phyloP scores from a whole-genome alignment of 306 rosid species.

The Begonia peltatifolia region DNA sequence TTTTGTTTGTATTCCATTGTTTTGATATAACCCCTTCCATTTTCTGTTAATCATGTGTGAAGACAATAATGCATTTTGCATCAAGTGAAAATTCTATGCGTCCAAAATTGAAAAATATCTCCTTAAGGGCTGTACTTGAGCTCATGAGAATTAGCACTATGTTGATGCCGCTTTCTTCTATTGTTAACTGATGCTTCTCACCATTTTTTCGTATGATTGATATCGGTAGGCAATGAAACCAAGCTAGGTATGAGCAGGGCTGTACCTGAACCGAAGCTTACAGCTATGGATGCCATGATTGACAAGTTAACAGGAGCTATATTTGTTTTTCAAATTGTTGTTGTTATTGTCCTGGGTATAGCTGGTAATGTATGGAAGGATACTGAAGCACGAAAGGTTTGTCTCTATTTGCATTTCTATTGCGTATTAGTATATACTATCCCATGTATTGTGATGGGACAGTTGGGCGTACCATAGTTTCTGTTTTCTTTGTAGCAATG shows the following conservation, averaged over 20 bases:
- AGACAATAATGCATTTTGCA: too few relatives aligned
- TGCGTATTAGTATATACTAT: constrained; percentile 18
- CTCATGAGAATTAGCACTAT: too few relatives aligned
- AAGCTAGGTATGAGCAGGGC: constrained; percentile 99
- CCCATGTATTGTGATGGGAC: too few relatives aligned
- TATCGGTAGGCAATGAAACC: constrained; percentile 80
- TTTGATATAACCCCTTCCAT: too few relatives aligned
- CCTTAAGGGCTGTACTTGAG: too few relatives aligned
- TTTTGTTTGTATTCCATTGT: too few relatives aligned
- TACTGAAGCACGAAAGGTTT: constrained; percentile 89
- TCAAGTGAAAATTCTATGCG: too few relatives aligned
- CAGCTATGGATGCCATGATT: constrained; percentile 94
- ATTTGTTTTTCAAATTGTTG: constrained; percentile 90
- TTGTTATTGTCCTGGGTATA: constrained; percentile 86
- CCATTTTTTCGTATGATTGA: constrained; percentile 1
- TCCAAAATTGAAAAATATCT: too few relatives aligned
- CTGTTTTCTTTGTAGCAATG: constrained; percentile 45
- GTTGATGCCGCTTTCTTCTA: not conserved
- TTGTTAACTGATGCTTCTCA: not conserved
- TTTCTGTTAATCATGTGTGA: too few relatives aligned
- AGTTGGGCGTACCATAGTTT: constrained; percentile 2
- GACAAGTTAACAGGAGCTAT: constrained; percentile 99
- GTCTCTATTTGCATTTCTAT: constrained; percentile 11
- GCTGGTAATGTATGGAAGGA: constrained; percentile 99
- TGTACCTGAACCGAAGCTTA: constrained; percentile 94